Percentiles rank a stretch among this genome's conserved stretches.
These are phyloP conservation scores for Hebeloma cylindrosporum DNA, from an alignment of 768 basidiomycete species.

Conservation along the genomic window DNA sequence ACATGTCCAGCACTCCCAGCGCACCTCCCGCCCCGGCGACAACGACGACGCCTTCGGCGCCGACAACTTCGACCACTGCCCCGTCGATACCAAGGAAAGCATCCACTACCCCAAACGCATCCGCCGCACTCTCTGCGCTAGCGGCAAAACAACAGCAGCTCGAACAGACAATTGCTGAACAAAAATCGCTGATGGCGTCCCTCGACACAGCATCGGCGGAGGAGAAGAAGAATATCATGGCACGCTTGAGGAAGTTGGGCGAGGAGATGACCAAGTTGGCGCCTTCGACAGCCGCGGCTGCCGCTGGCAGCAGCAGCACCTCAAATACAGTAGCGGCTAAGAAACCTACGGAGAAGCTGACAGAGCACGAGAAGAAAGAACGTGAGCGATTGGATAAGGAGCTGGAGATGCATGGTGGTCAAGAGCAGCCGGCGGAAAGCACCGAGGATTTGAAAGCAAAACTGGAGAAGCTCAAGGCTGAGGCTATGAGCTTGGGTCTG, in stretches of 20 bases:
- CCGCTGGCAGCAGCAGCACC: slow-evolving; percentile 22
- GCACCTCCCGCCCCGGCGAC: slow-evolving; percentile 18
- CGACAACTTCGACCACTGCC: slow-evolving; percentile 14
- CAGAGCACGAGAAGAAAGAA: slow-evolving; percentile 55
- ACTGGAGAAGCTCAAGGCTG: slow-evolving; percentile 74
- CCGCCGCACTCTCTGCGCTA: slow-evolving; percentile 43
- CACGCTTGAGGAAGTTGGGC: slow-evolving; percentile 68
- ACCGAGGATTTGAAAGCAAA: slow-evolving; percentile 74
- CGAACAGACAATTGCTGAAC: slow-evolving; percentile 84
- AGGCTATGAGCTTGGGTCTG: slow-evolving; percentile 79
- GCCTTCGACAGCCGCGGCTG: slow-evolving; percentile 27
- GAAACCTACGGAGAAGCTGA: slow-evolving; percentile 21
- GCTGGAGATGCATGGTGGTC: slow-evolving; percentile 59
- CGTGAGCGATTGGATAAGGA: slow-evolving; percentile 78
- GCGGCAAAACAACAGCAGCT: slow-evolving; percentile 75
- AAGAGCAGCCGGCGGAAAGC: slow-evolving; percentile 36
- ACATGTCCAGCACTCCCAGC: slow-evolving; percentile 36
- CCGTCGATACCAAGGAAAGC: slow-evolving; percentile 42
- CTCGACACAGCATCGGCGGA: slow-evolving; percentile 61
- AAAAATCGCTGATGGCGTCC: slow-evolving; percentile 79
- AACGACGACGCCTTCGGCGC: slow-evolving; percentile 10
- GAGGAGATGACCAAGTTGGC: slow-evolving; percentile 69
- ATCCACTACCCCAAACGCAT: slow-evolving; percentile 29
- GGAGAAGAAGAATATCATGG: slow-evolving; percentile 81
- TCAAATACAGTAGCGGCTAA: slow-evolving; percentile 15